Evolutionary conservation across 2,329 filamentous ascomycete species (phyloP).

Genomic region (Neoarthrinium moseri): DNA sequence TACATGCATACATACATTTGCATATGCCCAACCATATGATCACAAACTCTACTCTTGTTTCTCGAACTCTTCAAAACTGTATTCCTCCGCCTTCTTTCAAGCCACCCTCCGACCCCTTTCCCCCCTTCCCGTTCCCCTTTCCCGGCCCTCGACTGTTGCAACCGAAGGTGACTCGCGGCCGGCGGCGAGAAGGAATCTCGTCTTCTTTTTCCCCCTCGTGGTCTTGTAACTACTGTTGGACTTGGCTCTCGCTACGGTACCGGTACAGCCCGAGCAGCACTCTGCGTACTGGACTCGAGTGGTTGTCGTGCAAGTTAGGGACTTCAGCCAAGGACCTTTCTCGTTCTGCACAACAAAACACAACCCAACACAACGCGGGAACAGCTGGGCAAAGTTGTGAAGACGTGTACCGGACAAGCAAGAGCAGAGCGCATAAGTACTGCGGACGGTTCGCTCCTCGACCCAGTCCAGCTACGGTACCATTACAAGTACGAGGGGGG

Average conservation of each 20-base stretch:
- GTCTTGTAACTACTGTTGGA: no score
- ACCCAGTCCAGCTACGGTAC: background rate
- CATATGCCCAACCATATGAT: conserved; percentile 12
- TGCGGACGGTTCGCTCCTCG: background rate
- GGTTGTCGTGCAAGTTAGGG: no score
- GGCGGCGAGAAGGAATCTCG: background rate
- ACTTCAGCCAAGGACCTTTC: no score
- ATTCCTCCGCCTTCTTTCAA: conserved; percentile 5
- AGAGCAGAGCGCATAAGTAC: background rate
- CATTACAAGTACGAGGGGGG: background rate
- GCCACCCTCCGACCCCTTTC: background rate
- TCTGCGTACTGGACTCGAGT: no score
- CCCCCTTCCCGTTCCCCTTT: conserved; percentile 1
- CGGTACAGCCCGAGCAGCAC: no score
- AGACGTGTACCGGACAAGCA: background rate
- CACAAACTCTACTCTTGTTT: conserved; percentile 11
- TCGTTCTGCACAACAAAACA: no score
- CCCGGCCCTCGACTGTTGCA: background rate
- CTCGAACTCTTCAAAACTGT: conserved; percentile 6
- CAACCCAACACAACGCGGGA: no score
- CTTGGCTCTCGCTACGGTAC: no score
- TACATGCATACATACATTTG: conserved; percentile 14
- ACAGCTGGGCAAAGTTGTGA: no score
- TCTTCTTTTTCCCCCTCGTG: no score
- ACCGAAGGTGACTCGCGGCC: background rate